A percentile compares a stretch with the other conserved stretches of the same genome.
Conservation (phyloP, 139 green algal genomes). For the Auxenochlorella pyrenoidosa region DNA sequence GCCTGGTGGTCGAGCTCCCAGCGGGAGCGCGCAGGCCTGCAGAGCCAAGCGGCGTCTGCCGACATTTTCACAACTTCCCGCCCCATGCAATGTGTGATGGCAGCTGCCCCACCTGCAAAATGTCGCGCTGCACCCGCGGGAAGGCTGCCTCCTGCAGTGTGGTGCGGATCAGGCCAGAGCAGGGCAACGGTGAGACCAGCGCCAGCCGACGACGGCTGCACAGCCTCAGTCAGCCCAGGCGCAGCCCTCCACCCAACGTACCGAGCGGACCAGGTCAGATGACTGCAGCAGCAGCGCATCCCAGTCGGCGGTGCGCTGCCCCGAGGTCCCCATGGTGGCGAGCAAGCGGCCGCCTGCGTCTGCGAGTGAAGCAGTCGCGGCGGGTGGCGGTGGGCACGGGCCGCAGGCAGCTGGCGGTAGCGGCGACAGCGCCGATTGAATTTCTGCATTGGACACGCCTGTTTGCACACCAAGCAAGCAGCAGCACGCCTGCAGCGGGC, state of each 20-base stretch:
- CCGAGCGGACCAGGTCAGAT: slow-evolving; percentile 70
- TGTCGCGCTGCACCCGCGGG: slow-evolving; percentile 76
- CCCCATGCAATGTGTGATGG: too few species aligned
- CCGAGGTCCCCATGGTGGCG: slow-evolving; percentile 12
- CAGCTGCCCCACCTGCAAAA: slow-evolving; percentile 55
- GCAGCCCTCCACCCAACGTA: slow-evolving; percentile 29
- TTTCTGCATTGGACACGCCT: too few species aligned
- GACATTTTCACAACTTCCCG: too few species aligned
- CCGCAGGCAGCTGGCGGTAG: neutral
- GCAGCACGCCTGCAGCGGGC: too few species aligned
- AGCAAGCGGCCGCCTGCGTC: neutral
- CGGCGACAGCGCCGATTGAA: neutral
- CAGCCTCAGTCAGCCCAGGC: neutral
- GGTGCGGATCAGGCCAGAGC: neutral
- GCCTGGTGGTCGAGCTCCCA: too few species aligned
- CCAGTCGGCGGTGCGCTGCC: slow-evolving; percentile 61
- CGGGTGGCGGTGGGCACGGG: neutral
- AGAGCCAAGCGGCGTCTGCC: too few species aligned
- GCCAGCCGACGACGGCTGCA: neutral
- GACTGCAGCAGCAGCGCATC: slow-evolving; percentile 71
- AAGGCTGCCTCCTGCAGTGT: slow-evolving; percentile 74
- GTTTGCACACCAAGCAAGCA: too few species aligned
- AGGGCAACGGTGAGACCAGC: too few species aligned
- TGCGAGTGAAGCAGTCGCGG: neutral
- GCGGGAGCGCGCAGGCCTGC: too few species aligned